A percentile compares a stretch with the other conserved stretches of the same genome.
These are phyloP conservation scores for Salvia splendens DNA, from an alignment of 257 asterid species.

Conservation along the genomic window DNA sequence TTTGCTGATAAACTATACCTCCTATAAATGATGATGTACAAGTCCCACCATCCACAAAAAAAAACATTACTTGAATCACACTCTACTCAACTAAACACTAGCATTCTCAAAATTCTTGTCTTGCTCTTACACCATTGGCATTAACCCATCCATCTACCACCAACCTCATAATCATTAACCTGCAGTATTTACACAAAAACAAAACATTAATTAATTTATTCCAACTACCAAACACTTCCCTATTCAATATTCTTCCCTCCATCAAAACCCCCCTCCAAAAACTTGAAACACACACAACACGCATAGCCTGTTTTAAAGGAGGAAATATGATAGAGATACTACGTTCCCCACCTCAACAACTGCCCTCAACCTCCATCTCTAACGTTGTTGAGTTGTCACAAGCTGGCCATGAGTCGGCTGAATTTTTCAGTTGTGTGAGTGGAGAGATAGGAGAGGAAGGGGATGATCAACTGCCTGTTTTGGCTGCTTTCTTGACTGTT, in stretches of 20 bases:
- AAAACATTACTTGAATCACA: slow-evolving; percentile 40
- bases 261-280: slow-evolving; percentile 23
- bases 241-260: slow-evolving; percentile 28
- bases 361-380: slow-evolving; percentile 32
- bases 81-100: slow-evolving; percentile 41
- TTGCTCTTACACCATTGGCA: slow-evolving; percentile 15
- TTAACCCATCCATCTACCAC: slow-evolving; percentile 6
- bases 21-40: slow-evolving; percentile 44
- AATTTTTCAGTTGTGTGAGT: too few species aligned
- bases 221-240: slow-evolving; percentile 43
- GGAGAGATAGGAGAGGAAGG: slow-evolving; percentile 3
- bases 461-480: slow-evolving; percentile 37
- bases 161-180: slow-evolving; percentile 28
- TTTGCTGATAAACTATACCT: not conserved
- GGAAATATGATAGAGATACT: slow-evolving; percentile 53
- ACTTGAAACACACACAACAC: slow-evolving; percentile 44
- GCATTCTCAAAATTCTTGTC: not conserved
- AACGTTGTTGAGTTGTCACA: not conserved
- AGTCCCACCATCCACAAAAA: slow-evolving; percentile 59
- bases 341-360: slow-evolving; percentile 46
- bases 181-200: slow-evolving; percentile 14
- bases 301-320: slow-evolving; percentile 20
- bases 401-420: too few species aligned
- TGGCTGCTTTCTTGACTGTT: slow-evolving; percentile 45
- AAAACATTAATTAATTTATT: slow-evolving; percentile 16